A percentile compares a stretch with the other conserved stretches of the same genome.
These are phyloP conservation scores for Colletotrichum orchidophilum DNA, from an alignment of 2,329 filamentous ascomycete species.

Conservation along the genomic window DNA sequence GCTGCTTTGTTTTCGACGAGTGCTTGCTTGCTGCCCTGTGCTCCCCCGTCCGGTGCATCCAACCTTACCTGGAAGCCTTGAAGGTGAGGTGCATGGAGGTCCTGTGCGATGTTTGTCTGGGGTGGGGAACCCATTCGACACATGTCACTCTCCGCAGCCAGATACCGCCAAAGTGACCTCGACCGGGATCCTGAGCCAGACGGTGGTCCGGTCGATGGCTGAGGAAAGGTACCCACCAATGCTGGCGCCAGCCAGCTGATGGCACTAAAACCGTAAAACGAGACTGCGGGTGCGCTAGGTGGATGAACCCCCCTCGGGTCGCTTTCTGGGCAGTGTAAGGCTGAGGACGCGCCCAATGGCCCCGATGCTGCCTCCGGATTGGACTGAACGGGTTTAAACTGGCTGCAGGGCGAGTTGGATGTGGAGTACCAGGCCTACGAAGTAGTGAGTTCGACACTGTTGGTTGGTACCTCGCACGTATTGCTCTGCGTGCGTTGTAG, in stretches of 20 bases:
- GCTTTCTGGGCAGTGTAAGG: slow-evolving; percentile 34
- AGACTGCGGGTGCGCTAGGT: slow-evolving; percentile 17
- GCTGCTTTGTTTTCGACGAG: not conserved
- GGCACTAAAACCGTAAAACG: slow-evolving; percentile 34
- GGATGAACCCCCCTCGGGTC: slow-evolving; percentile 11
- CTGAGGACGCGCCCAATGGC: slow-evolving; percentile 16
- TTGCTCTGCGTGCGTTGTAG: not conserved
- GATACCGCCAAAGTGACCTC: not conserved
- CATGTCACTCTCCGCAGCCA: not conserved
- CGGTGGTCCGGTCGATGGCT: slow-evolving; percentile 36
- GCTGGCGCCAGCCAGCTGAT: slow-evolving; percentile 37
- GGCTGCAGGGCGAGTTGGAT: slow-evolving; percentile 1
- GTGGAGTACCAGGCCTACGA: too few species aligned
- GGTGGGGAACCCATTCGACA: slow-evolving; percentile 9
- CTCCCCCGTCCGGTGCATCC: not conserved
- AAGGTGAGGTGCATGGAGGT: not conserved
- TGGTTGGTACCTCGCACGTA: not conserved
- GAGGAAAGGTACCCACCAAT: slow-evolving; percentile 10
- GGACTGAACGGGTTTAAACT: not conserved
- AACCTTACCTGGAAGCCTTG: not conserved
- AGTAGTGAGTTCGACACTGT: not conserved
- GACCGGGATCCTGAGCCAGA: not conserved
- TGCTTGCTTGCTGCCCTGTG: slow-evolving; percentile 15
- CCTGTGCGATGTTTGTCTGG: not conserved
- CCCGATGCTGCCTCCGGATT: slow-evolving; percentile 4